Base-by-base conservation (phyloP, 345 rosid genomes). In the Rhizophora mangle region DNA sequence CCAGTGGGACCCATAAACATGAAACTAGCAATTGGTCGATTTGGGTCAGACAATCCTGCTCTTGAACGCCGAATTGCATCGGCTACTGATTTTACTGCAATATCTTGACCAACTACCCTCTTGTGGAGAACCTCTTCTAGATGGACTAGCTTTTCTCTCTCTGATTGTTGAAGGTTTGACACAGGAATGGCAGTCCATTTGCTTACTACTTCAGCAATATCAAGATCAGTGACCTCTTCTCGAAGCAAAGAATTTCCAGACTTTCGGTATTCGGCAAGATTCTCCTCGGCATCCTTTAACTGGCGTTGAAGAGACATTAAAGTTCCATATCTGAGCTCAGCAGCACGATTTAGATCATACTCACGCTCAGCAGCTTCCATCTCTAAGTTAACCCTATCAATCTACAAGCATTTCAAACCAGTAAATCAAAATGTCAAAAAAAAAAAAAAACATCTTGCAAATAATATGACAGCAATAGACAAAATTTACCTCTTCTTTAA, bases 1-100 rank as follows among this genome's bases (percentile, higher is more conserved):
- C 96, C 97, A 24, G 97, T 94, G 34, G 97, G 98, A 54, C 98
- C 98, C 98, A 94, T 91, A 82, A 94, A 94, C 98, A 94, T 94
- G 75, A 94, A 94, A 71, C 98, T 94, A 59, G 96, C 98, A 64
- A 92, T 86, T 1, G 97, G 97, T 21, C 96, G 84, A 78, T 92
- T 90, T 51, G 99, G 98, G 74, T 95, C 96, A 27, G 99, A 95
- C 26, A 95, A 81, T 72, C 99, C 99, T 39, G 99, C 97, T 78
- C 98, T 87, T 16, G 99, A 95, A 22, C 96, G 92, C 0, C 96
- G 88, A 53, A 95, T 88, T 72, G 96, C 96, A 79, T 92, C 96
- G 4, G 99, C 90, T 49, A 94, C 97, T 55, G 99, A 94, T 81
- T 88, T 92, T 36, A 95, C 99, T 3, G 96, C 99, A 8, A 87